phyloP scores from a whole-genome alignment of 1,139 yeast species.

The Sugiyamaella grinbergsii region DNA sequence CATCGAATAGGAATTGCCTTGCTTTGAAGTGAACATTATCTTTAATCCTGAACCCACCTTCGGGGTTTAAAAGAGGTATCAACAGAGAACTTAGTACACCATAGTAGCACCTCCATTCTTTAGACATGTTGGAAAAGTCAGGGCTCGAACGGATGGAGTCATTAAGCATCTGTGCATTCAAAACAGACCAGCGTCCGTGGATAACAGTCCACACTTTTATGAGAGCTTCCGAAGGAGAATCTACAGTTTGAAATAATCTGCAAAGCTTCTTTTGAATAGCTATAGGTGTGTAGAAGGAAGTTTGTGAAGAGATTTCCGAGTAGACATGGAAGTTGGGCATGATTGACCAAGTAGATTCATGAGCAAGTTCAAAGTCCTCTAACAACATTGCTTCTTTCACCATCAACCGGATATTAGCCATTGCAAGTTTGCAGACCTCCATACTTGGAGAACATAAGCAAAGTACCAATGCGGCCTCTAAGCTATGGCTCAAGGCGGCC shows the following conservation, averaged over 20 bases:
- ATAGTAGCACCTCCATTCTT: constrained; percentile 42
- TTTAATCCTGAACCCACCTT: constrained; percentile 31
- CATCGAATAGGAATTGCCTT: constrained; percentile 32
- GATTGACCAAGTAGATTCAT: constrained; percentile 36
- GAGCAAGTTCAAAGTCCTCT: constrained; percentile 33
- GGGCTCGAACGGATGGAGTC: constrained; percentile 8
- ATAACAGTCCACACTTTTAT: constrained; percentile 60
- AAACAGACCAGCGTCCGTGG: constrained; percentile 54
- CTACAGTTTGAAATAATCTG: constrained; percentile 55
- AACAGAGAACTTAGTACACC: constrained; percentile 52
- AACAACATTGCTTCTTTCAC: constrained; percentile 45
- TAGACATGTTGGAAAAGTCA: constrained; percentile 23
- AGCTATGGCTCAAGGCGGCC: constrained; percentile 37
- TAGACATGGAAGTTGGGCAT: constrained; percentile 45
- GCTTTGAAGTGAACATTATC: constrained; percentile 35
- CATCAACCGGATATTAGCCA: constrained; percentile 52
- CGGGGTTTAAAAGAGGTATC: constrained; percentile 35
- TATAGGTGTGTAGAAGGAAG: constrained; percentile 64
- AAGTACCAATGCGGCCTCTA: constrained; percentile 53
- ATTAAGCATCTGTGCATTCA: constrained; percentile 36
- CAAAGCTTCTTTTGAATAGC: constrained; percentile 72
- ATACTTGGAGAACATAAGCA: constrained; percentile 60
- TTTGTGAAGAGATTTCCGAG: constrained; percentile 57
- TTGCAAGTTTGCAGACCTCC: constrained; percentile 57
- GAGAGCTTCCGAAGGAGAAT: constrained; percentile 61